Evolutionary conservation across 2,329 filamentous ascomycete genomes (phyloP), one percentile per base, ranked within the genome.

Genomic region (Colletotrichum tropicicola): DNA sequence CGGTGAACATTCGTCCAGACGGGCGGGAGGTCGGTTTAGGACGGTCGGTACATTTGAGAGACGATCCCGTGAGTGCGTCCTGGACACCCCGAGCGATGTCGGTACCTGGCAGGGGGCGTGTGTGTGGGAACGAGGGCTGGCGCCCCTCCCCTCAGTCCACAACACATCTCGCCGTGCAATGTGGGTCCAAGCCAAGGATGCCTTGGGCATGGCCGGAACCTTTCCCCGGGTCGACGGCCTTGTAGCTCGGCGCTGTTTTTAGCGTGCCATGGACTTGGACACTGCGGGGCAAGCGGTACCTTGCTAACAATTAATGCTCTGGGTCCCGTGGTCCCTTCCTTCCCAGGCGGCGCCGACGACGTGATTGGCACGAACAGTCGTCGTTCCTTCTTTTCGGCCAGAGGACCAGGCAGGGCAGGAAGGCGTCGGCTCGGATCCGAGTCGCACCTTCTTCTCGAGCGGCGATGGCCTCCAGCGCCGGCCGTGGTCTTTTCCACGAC

Each of bases 251-350:
- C 51, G 45, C 44, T 37, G 53, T 19, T 51, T 32, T 54, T 64
- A 48, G 51, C 63, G 44, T 53, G 45, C 52, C 63, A 28, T 66
- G 21, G 59, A 66, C 63, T 63, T 66, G 52, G 63, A 47, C 59
- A 47, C n/a, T 45, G 52, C 44, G 52, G 63, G 58, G 63, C 51
- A 43, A 17, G 4, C 44, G 5, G 63, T 66, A 52, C 39, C 39
- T 45, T 30, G 28, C 52, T 66, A 66, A 66, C 63, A 63, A 61
- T 65, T 65, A n/a, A 23, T 32, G n/a, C n/a, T 17, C 17, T 28
- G 28, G 19, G 32, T 9, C 39, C 47, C 32, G 8, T 41, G n/a
- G 9, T 19, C 19, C 49, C 25, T 49, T 19, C 19, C 49, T 32
- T 49, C 21, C 17, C 32, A n/a, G 25, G 27, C 15, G 43, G 25